Evolutionary conservation across 108 stramenopile genomes (phyloP), one percentile per base, ranked within the genome.

Genomic region (Hondaea fermentalgiana): DNA sequence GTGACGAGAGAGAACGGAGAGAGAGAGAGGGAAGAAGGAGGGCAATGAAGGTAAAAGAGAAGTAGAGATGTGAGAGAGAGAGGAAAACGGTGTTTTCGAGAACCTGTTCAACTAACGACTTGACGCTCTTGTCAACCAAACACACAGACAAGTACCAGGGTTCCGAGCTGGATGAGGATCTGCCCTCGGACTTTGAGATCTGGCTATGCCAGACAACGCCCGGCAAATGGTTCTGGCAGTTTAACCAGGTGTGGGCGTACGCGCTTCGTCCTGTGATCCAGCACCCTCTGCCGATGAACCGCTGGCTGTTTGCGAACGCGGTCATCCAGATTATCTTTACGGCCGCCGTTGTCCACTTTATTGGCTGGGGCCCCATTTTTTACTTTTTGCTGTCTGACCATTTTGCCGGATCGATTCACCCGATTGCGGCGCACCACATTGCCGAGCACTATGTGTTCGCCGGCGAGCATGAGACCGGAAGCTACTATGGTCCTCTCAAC

Each of bases 391-490:
- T 94, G 6, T 94, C 92, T 14, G 96, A 97, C 16, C 88, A 97
- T 14, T 90, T 98, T 72, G 96, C 96, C 23, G 94, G 95, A 93
- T 96, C 96, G 10, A 58, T 97, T 17, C 98, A 98, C 92, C 97
- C 97, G n/a, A 95, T 96, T 49, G 98, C 98, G 43, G 97, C 97
- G 14, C 98, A 98, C 92, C 97, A 97, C 93, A 95, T 98, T 44
- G 93, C 96, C 44, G 98, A 98, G 89, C 98, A 98, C 90, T 97
- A 96, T 90, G 93, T 95, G 29, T 94, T 97, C 88, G 91, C 91
- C 87, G 90, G 93, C 44, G 96, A 96, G 43, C 94, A 96, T 60
- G 98, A 98, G 90, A 96, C 96, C 29, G 97, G 96, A 91, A 92
- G 91, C 49, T 96, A 96, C 91, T 98, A 98, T 89, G 98, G 98